Conservation (phyloP, 2,329 filamentous ascomycete genomes). For the Pezizomycotina sp. region DNA sequence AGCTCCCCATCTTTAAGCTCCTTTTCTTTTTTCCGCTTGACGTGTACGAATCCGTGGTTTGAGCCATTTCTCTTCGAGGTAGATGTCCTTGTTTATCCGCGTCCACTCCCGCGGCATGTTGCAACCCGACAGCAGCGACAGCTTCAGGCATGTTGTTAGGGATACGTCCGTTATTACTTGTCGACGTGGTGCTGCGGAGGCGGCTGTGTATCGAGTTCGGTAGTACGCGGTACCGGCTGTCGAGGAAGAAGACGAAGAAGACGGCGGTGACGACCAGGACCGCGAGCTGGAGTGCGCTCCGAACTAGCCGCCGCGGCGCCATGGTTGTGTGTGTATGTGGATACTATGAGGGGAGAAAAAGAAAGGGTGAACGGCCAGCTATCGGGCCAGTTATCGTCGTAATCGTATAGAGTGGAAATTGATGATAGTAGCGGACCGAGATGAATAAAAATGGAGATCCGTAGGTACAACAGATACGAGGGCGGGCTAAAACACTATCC, state of each 20-base stretch:
- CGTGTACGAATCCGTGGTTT: conserved; percentile 63
- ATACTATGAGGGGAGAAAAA: too few relatives aligned
- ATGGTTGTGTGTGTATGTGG: conserved; percentile 18
- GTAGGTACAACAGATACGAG: too few relatives aligned
- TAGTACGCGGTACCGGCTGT: conserved; percentile 74
- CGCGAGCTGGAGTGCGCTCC: conserved; percentile 57
- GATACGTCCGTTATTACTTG: conserved; percentile 74
- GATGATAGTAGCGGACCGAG: too few relatives aligned
- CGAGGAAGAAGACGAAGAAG: conserved; percentile 62
- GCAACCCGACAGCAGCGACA: conserved; percentile 62
- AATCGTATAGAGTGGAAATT: too few relatives aligned
- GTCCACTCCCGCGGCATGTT: conserved; percentile 53
- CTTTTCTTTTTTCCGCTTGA: conserved; percentile 72
- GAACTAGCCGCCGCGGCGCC: conserved; percentile 25
- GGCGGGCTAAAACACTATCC: too few relatives aligned
- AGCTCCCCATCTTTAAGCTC: conserved; percentile 56
- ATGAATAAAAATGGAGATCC: too few relatives aligned
- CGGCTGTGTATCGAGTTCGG: conserved; percentile 73
- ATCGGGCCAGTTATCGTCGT: too few relatives aligned
- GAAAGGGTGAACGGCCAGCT: too few relatives aligned
- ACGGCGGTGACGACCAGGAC: conserved; percentile 49
- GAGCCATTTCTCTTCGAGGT: conserved; percentile 56
- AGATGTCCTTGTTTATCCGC: conserved; percentile 76
- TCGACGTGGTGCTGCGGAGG: conserved; percentile 69
- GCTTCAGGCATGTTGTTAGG: conserved; percentile 54